These are phyloP conservation scores for Blastocystis sp. DNA, from an alignment of 352 stramenopile species.

Conservation along the genomic window DNA sequence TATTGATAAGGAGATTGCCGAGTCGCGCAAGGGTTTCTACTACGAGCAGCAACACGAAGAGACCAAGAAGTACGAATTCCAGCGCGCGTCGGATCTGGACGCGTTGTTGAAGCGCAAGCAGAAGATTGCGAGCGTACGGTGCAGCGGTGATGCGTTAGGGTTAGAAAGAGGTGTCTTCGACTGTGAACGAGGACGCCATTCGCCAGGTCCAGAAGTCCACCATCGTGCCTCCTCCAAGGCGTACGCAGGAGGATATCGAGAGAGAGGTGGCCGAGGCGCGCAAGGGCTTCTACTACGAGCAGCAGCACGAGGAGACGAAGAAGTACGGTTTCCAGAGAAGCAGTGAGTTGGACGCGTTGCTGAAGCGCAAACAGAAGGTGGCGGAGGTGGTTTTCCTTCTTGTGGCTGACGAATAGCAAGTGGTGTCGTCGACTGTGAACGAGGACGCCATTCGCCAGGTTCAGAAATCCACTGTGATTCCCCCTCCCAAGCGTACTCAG, in stretches of 20 bases:
- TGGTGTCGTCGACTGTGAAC: constrained; percentile 16
- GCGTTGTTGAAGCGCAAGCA: constrained; percentile 52
- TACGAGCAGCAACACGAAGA: constrained; percentile 46
- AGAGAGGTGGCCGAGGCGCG: neutral
- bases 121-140: constrained; percentile 32
- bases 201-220: constrained; percentile 58
- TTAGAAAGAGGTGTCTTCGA: constrained; percentile 27
- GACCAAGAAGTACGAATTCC: constrained; percentile 54
- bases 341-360: constrained; percentile 14
- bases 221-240: constrained; percentile 29
- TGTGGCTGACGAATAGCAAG: constrained; percentile 7
- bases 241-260: constrained; percentile 46
- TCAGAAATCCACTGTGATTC: constrained; percentile 61
- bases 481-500: constrained; percentile 31
- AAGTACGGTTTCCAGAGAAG: constrained; percentile 49
- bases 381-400: constrained; percentile 1
- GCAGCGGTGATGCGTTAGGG: neutral
- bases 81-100: constrained; percentile 11
- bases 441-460: constrained; percentile 55
- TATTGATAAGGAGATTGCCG: constrained; percentile 23
- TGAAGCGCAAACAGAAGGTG: constrained; percentile 71
- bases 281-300: constrained; percentile 32
- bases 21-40: constrained; percentile 1
- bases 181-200: constrained; percentile 50
- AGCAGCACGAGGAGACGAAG: constrained; percentile 32